A percentile compares a stretch with the other conserved stretches of the same genome.
Evolutionary conservation across 2,329 filamentous ascomycete species (phyloP).

Genomic region (Triangularia setosa): DNA sequence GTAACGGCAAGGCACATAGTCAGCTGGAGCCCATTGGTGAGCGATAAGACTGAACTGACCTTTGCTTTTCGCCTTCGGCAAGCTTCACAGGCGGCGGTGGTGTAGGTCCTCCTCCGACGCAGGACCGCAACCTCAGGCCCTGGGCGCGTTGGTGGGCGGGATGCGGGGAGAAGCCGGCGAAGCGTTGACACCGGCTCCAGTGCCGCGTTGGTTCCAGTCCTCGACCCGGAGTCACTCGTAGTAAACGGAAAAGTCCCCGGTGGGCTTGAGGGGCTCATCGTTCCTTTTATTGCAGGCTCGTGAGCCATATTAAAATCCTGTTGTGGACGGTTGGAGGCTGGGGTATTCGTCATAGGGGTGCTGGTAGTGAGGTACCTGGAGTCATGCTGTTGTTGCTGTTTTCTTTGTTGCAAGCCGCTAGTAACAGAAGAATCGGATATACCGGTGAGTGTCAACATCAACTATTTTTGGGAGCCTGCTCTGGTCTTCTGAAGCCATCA

Average conservation of each 20-base stretch:
- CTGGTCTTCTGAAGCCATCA: neutral
- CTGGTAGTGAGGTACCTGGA: neutral
- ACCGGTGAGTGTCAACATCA: neutral
- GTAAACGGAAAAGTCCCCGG: neutral
- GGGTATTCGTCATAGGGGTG: neutral
- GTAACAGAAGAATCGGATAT: neutral
- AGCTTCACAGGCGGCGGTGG: conserved; percentile 31
- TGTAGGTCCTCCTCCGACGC: conserved; percentile 4
- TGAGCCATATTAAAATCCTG: neutral
- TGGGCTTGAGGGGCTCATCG: neutral
- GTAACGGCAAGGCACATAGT: neutral
- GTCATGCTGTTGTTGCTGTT: neutral
- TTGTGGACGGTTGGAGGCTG: neutral
- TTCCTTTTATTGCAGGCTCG: neutral
- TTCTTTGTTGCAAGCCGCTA: neutral
- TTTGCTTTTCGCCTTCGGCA: conserved; percentile 33
- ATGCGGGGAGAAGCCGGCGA: neutral
- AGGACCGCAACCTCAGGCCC: neutral
- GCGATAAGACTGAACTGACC: conserved; percentile 18
- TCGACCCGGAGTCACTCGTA: neutral
- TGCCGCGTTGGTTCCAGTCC: neutral
- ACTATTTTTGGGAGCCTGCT: neutral
- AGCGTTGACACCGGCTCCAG: neutral
- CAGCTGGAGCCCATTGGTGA: neutral
- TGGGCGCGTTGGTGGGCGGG: neutral